Conservation (phyloP, 306 rosid genomes). For the Cicer judaicum region DNA sequence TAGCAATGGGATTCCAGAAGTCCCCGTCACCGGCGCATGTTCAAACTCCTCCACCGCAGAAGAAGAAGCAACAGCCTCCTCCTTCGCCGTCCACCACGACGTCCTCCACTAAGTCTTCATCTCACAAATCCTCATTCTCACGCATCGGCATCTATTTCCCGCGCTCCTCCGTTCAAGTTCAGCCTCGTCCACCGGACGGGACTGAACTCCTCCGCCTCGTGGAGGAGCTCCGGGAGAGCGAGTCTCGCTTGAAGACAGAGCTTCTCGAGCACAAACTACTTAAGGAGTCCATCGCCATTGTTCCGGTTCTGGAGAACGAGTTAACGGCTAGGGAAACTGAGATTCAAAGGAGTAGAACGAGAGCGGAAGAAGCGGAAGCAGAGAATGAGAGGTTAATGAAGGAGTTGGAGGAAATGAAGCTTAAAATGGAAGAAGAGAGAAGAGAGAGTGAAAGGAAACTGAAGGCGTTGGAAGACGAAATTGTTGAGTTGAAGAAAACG, state of each 20-base stretch:
- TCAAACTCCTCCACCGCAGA: constrained; percentile 60
- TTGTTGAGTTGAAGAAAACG: constrained; percentile 68
- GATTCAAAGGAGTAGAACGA: constrained; percentile 55
- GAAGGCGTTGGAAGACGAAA: constrained; percentile 67
- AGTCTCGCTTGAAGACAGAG: constrained; percentile 85
- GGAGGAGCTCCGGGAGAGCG: constrained; percentile 93
- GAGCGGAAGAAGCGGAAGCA: constrained; percentile 51
- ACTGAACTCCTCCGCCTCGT: constrained; percentile 81
- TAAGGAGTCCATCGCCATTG: constrained; percentile 76
- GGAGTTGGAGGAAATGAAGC: constrained; percentile 53
- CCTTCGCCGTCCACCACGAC: constrained; percentile 58
- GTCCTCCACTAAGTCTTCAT: constrained; percentile 52
- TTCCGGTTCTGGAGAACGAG: constrained; percentile 81
- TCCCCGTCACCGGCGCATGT: constrained; percentile 54
- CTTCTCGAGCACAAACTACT: constrained; percentile 84
- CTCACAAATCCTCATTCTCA: constrained; percentile 81
- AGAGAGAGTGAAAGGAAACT: constrained; percentile 49
- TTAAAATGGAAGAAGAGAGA: constrained; percentile 53
- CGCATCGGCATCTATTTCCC: constrained; percentile 92
- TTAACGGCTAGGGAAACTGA: constrained; percentile 60
- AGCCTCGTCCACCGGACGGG: constrained; percentile 92
- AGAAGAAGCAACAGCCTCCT: constrained; percentile 50
- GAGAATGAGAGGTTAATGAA: constrained; percentile 60
- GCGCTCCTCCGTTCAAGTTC: constrained; percentile 94
- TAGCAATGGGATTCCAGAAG: constrained; percentile 86